Base-by-base conservation (phyloP, 2,329 filamentous ascomycete genomes). In the Ophiosphaerella narmari region DNA sequence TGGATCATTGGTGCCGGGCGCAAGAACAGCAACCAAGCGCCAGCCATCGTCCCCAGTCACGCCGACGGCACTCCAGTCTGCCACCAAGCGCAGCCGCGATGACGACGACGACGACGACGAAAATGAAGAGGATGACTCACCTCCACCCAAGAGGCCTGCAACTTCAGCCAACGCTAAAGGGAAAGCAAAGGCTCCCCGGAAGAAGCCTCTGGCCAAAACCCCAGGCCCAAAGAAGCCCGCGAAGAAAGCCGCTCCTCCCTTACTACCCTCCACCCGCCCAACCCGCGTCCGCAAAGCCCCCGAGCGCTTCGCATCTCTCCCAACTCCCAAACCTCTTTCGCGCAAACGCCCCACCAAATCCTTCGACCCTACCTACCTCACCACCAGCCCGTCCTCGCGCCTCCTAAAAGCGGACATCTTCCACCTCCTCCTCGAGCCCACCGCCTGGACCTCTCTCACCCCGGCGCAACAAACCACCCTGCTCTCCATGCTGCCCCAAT, bases 331-430 rank as follows among this genome's bases (percentile, higher is more conserved):
- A 21, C 18, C 18, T 5, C 18, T 21, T 5, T 4, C 4, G 18
- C 18, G 18, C 18, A 21, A 21, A 21, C 18, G 18, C 18, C 18
- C 18, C 18, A 21, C 46, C 55, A 7, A 36, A 46, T 1, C 45
- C 51, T 72, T 66, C 43, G 61, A 69, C 11, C 65, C 70, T 0
- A 42, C 58, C 44, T 69, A 62, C 49, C 60, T 71, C 18, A 70
- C 70, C 4, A 68, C 69, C 26, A 63, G 70, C 42, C 56, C 67
- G 6, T 61, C 56, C 13, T 65, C 58, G 16, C 66, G 65, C 11
- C 57, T 74, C 3, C 61, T 45, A 6, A 70, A 68, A 42, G 64
- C 60, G 13, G 70, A 74, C 46, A 40, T 73, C 37, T 68, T 67
- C 42, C 68, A 71, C 48, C 55, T 72, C 54, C 65, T 73, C 5